Percentiles rank a stretch among this genome's conserved stretches.
phyloP scores from a whole-genome alignment of 345 rosid species.

The Populus nigra region DNA sequence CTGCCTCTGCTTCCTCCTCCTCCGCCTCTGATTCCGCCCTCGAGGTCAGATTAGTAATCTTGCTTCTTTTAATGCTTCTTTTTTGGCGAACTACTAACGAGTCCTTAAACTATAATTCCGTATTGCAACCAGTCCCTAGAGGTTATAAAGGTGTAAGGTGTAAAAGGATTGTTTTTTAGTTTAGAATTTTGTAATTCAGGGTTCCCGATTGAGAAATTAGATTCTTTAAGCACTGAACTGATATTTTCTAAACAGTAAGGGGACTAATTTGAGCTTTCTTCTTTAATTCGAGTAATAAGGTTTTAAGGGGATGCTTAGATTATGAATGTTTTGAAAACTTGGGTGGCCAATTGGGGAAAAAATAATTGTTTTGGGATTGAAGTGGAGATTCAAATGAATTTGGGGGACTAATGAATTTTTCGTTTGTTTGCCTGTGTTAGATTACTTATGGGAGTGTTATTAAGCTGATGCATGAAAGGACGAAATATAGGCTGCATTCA shows the following conservation, averaged over 20 bases:
- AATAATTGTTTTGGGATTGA: background rate
- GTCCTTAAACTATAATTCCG: background rate
- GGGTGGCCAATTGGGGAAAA: background rate
- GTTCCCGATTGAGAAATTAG: background rate
- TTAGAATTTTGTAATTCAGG: too few species aligned
- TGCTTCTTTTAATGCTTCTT: background rate
- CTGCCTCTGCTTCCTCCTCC: constrained; percentile 40
- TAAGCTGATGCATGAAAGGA: constrained; percentile 92
- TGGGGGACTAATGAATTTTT: background rate
- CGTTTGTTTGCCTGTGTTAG: constrained; percentile 29
- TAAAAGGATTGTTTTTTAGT: too few species aligned
- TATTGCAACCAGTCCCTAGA: background rate
- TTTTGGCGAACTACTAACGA: background rate
- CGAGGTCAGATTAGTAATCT: constrained; percentile 47
- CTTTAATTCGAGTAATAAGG: background rate
- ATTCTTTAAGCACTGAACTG: background rate
- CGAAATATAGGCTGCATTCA: constrained; percentile 79
- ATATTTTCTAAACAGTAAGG: too few species aligned
- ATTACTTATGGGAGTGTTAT: constrained; percentile 80
- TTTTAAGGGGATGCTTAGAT: background rate
- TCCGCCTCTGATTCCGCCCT: constrained; percentile 42
- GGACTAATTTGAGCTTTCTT: background rate
- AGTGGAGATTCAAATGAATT: background rate
- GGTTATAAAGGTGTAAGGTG: too few species aligned
- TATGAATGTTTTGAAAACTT: background rate